A percentile compares a stretch with the other conserved stretches of the same genome.
These are phyloP conservation scores for Funneliformis mosseae DNA, from an alignment of 192 early-diverging fungal species.

Conservation along the genomic window DNA sequence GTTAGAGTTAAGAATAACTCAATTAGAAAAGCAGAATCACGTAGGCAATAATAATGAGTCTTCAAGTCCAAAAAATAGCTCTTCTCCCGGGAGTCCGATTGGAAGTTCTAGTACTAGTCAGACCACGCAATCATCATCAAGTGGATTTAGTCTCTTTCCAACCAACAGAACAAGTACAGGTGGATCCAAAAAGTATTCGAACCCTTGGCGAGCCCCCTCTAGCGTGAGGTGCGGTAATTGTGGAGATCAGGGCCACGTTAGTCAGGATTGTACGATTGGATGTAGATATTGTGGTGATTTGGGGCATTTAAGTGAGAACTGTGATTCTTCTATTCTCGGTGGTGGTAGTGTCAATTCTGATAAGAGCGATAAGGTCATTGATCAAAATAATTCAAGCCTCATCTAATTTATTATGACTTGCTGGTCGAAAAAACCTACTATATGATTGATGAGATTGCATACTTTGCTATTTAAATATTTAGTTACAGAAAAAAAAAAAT, in stretches of 20 bases:
- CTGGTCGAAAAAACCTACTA: background rate
- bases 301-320: constrained; percentile 46
- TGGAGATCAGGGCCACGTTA: constrained; percentile 50
- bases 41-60: constrained; percentile 32
- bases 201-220: constrained; percentile 37
- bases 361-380: background rate
- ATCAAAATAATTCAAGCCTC: background rate
- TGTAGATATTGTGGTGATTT: constrained; percentile 45
- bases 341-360: background rate
- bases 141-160: constrained; percentile 33
- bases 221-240: constrained; percentile 54
- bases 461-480: background rate
- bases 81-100: constrained; percentile 35
- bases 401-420: background rate
- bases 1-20: constrained; percentile 41
- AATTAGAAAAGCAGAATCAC: constrained; percentile 41
- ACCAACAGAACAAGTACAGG: background rate
- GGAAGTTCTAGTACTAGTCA: constrained; percentile 32
- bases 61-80: constrained; percentile 21
- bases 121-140: constrained; percentile 11
- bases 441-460: background rate
- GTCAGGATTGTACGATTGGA: constrained; percentile 46
- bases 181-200: constrained; percentile 1
- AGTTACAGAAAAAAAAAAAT: too few species aligned
- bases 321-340: constrained; percentile 20